Base-by-base conservation (phyloP, 2,329 filamentous ascomycete species). In the Fusarium dlaminii region DNA sequence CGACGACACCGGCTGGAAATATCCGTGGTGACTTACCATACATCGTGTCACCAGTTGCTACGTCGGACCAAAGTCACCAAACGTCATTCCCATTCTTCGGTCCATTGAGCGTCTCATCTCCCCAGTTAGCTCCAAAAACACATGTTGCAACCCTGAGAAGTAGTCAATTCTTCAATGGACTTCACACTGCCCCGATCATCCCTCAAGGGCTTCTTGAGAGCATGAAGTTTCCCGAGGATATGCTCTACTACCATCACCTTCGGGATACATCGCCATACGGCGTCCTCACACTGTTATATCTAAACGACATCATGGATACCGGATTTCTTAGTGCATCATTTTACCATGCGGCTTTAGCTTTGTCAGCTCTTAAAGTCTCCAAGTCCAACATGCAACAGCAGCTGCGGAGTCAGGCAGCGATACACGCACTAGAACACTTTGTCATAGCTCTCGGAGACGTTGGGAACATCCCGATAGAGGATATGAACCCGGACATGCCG, bases 171-270 rank as follows among this genome's bases (percentile, higher is more conserved):
- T 32, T 55, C 39, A 57, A 43, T 9, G 64, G 65, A 11, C 67
- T 68, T 22, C 37, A 27, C n/a, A 67, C 43, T 15, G 15, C 48
- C 27, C 66, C 66, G 0, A 52, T 65, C 29, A 71, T 71, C 27
- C 72, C 72, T 5, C 63, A 51, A 13, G 72, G 71, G 3, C 29
- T 74, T 0, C 36, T 74, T 4, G 67, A 68, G 5, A 61, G 60
- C 3, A 72, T 63, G 46, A 75, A 57, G 15, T 75, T 75, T 6
- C 52, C 69, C 4, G 69, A 75, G 18, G 72, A 75, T 12, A 70
- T 75, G 66, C 45, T 75, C 2, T 75, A 75, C 29, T 75, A 75
- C 7, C 73, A 75, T 3, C 73, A 75, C 9, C 37, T 75, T 1
- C 55, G 68, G 22, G 72, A 75, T 5, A 32, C 63, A 1, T 66